These are phyloP conservation scores for Magnusiomyces sp. DNA, from an alignment of 1,139 yeast genomes.

Conservation along the genomic window DNA sequence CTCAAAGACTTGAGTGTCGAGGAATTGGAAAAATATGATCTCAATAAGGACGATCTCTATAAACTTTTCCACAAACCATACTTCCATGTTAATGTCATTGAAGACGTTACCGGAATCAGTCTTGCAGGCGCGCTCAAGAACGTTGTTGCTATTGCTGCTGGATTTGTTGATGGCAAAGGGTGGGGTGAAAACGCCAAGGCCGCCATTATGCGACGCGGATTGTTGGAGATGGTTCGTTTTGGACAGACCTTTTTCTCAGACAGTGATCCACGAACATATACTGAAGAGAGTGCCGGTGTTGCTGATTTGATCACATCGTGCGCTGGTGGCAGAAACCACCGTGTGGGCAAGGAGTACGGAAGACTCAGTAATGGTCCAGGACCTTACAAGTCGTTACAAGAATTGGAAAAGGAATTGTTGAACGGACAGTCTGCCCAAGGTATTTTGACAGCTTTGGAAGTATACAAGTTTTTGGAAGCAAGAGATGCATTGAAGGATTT, in stretches of 20 bases:
- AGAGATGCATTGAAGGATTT: slow-evolving; percentile 58
- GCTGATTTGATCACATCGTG: slow-evolving; percentile 96
- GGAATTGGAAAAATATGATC: slow-evolving; percentile 66
- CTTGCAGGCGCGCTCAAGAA: slow-evolving; percentile 93
- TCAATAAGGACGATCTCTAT: slow-evolving; percentile 59
- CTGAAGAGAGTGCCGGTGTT: slow-evolving; percentile 90
- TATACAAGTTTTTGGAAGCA: slow-evolving; percentile 66
- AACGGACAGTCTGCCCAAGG: slow-evolving; percentile 97
- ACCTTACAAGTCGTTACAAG: slow-evolving; percentile 61
- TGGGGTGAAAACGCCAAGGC: slow-evolving; percentile 99
- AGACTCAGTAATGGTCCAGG: slow-evolving; percentile 35
- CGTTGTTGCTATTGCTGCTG: slow-evolving; percentile 88
- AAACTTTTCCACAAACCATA: slow-evolving; percentile 87
- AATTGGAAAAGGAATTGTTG: slow-evolving; percentile 71
- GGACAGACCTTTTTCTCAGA: slow-evolving; percentile 67
- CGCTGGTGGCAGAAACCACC: slow-evolving; percentile 91
- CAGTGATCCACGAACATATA: slow-evolving; percentile 67
- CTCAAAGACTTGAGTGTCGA: no score
- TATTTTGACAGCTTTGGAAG: slow-evolving; percentile 79
- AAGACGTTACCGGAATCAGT: slow-evolving; percentile 89
- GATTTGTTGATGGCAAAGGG: slow-evolving; percentile 89
- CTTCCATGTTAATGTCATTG: slow-evolving; percentile 84
- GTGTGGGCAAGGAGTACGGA: slow-evolving; percentile 60
- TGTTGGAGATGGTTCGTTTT: slow-evolving; percentile 78
- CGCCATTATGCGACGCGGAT: slow-evolving; percentile 90